A percentile compares a stretch with the other conserved stretches of the same genome.
Evolutionary conservation across 805 yeast genomes (phyloP).

Genomic region (Pichia phayaonensis): DNA sequence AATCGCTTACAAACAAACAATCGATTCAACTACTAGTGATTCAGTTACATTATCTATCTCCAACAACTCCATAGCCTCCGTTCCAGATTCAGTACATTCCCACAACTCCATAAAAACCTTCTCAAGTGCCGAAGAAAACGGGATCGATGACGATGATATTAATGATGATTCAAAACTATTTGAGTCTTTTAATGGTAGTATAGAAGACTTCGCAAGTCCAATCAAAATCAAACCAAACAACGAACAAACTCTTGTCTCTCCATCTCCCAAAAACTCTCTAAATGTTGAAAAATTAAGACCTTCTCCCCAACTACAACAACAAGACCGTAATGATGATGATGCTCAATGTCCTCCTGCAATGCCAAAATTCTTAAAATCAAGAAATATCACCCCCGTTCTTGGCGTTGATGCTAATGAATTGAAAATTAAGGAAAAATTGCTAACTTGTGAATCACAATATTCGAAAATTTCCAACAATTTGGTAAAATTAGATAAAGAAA

Average conservation of each 20-base stretch:
- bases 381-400: constrained; percentile 9
- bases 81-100: not conserved
- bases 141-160: not conserved
- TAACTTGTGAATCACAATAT: not conserved
- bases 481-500: not conserved
- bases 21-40: not conserved
- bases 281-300: not conserved
- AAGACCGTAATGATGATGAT: not conserved
- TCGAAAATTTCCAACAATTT: not conserved
- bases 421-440: not conserved
- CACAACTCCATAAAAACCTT: constrained; percentile 10
- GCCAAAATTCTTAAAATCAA: not conserved
- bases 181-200: constrained; percentile 12
- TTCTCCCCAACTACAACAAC: not conserved
- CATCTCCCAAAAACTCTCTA: not conserved
- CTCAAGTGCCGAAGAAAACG: constrained; percentile 9
- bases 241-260: not conserved
- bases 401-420: not conserved
- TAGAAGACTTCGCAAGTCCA: constrained; percentile 9
- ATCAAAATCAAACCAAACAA: not conserved
- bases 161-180: constrained; percentile 9
- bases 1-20: constrained; percentile 6
- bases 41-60: not conserved
- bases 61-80: not conserved
- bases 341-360: not conserved